A percentile compares a stretch with the other conserved stretches of the same genome.
Conservation (phyloP, 202 grass and related monocot species). For the Saccharum hybrid region DNA sequence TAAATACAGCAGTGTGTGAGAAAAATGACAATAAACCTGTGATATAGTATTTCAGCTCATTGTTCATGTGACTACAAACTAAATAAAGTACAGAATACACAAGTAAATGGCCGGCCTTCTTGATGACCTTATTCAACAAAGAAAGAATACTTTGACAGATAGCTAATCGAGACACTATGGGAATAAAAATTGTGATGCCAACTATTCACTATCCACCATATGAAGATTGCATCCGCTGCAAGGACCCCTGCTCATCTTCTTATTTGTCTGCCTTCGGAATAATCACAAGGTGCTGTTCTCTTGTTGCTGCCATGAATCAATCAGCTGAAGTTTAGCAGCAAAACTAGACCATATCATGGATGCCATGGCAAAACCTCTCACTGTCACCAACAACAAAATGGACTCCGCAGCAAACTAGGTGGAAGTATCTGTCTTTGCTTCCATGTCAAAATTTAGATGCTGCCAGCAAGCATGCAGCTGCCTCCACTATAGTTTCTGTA, state of each 20-base stretch:
- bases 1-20: background rate
- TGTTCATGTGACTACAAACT: conserved; percentile 51
- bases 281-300: conserved; percentile 30
- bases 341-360: conserved; percentile 35
- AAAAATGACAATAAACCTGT: conserved; percentile 31
- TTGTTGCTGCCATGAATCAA: conserved; percentile 16
- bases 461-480: conserved; percentile 31
- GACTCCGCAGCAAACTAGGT: conserved; percentile 16
- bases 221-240: conserved; percentile 5
- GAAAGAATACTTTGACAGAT: conserved; percentile 34
- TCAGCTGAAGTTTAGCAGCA: background rate
- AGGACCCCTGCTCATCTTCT: conserved; percentile 37
- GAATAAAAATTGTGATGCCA: conserved; percentile 36
- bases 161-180: conserved; percentile 36
- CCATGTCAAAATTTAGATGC: conserved; percentile 43
- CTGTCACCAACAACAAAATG: conserved; percentile 39
- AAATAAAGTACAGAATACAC: conserved; percentile 51
- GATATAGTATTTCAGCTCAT: conserved; percentile 37
- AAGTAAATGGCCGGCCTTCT: conserved; percentile 35
- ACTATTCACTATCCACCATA: conserved; percentile 45
- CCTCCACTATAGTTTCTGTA: conserved; percentile 42
- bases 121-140: conserved; percentile 50
- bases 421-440: conserved; percentile 18
- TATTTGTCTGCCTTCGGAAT: conserved; percentile 43
- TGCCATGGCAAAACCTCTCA: conserved; percentile 26